These are phyloP conservation scores for Chenopodium album DNA, from an alignment of 148 eudicot species.

Conservation along the genomic window DNA sequence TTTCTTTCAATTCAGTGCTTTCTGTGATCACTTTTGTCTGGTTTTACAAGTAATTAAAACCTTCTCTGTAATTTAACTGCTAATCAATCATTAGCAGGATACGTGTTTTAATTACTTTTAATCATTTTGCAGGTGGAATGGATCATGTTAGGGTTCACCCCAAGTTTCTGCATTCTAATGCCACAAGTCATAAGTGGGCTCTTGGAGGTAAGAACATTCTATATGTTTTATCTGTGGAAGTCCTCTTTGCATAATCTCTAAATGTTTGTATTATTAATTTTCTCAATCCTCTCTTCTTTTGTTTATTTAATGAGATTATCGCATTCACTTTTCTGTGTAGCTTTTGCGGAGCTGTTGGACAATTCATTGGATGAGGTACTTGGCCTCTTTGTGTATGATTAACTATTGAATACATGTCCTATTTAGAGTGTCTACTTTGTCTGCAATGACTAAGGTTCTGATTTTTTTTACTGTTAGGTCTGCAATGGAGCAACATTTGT, in stretches of 20 bases:
- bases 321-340: constrained; percentile 34
- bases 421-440: background rate
- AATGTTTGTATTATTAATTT: background rate
- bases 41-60: background rate
- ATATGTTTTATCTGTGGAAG: background rate
- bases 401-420: constrained; percentile 2
- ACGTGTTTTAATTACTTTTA: background rate
- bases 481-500: constrained; percentile 85
- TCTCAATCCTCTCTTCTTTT: background rate
- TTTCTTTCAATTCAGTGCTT: background rate
- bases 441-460: background rate
- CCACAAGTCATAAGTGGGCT: constrained; percentile 97
- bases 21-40: background rate
- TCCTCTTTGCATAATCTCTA: background rate
- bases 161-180: constrained; percentile 92
- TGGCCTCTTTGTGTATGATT: constrained; percentile 4
- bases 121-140: constrained; percentile 70
- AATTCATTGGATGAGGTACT: constrained; percentile 90
- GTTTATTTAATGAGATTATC: background rate
- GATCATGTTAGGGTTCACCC: constrained; percentile 98
- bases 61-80: background rate
- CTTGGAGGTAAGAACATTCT: constrained; percentile 62
- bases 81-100: background rate
- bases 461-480: constrained; percentile 37
- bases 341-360: constrained; percentile 94